Base-by-base conservation (phyloP, 176 grass and related monocot genomes). In the Poa annua region DNA sequence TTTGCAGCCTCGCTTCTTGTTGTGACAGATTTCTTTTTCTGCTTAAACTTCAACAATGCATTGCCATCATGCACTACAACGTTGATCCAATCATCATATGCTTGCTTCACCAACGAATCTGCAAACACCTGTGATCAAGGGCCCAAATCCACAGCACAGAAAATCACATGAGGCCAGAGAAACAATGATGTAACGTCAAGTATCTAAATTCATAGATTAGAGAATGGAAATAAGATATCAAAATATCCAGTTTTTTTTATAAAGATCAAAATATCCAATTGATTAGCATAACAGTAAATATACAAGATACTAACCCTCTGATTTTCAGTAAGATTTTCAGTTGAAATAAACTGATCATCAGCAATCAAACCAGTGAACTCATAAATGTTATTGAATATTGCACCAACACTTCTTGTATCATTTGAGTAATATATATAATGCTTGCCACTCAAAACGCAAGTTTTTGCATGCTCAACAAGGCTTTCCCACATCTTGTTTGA, bases 401-500 rank as follows among this genome's bases (percentile, higher is more conserved):
- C 91, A 42, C 91, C 89, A 61, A 83, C 80, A 54, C 38, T 91
- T 87, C 75, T 85, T 52, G 89, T 61, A 41, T 93, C 78, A 57
- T 76, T 88, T 36, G 91, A 84, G 57, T 97, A 97, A 70, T 93
- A 97, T 87, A 97, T 89, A 78, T 97, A 97, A 74, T 93, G 84
- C 69, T 91, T 97, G 26, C 91, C 94, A 15, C 94, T 91, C 81
- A 97, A 85, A 74, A 93, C 89, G 11, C 94, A 97, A 26, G 94
- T 93, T 78, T 97, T 93, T 0, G 94, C 91, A 83, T 93, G 94
- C 87, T 97, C 94, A 34, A 97, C 82, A 55, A 97, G 94, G 57
- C 49, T 93, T 82, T 97, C 94, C 94, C 94, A 97, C 94, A 97
- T 97, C 75, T 91, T 88, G 80, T 97, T 97, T 77, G 94, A 97